Conservation (phyloP, 2,329 filamentous ascomycete species). For the Trichoderma lentiforme region DNA sequence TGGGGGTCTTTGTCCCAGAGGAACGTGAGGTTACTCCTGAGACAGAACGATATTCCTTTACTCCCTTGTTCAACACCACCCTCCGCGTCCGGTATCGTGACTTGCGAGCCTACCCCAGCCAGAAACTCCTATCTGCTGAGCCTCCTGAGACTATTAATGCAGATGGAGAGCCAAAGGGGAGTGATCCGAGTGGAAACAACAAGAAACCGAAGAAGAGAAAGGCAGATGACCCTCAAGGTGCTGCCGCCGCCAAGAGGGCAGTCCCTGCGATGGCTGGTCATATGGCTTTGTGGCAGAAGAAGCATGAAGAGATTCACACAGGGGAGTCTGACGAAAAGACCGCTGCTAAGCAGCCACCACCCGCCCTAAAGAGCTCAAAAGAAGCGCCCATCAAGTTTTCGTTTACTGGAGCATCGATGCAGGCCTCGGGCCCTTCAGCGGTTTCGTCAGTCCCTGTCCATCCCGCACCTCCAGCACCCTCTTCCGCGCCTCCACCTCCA, state of each 20-base stretch:
- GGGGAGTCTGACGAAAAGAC: conserved; percentile 5
- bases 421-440: conserved; percentile 17
- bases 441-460: conserved; percentile 11
- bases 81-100: conserved; percentile 75
- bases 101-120: conserved; percentile 66
- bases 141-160: conserved; percentile 36
- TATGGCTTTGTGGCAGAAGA: conserved; percentile 45
- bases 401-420: conserved; percentile 27
- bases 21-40: conserved; percentile 54
- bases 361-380: conserved; percentile 7
- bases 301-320: conserved; percentile 40
- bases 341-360: neutral
- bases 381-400: conserved; percentile 33
- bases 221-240: conserved; percentile 37
- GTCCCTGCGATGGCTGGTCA: conserved; percentile 40
- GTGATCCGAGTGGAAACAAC: conserved; percentile 29
- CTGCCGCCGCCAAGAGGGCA: conserved; percentile 36
- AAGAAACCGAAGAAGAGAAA: conserved; percentile 55
- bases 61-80: conserved; percentile 64
- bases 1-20: conserved; percentile 79
- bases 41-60: conserved; percentile 64
- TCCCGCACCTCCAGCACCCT: conserved; percentile 19
- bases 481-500: conserved; percentile 16
- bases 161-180: conserved; percentile 21
- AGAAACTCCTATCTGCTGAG: conserved; percentile 56